These are phyloP conservation scores for Phytophthora brassicae DNA, from an alignment of 352 stramenopile species.

Conservation along the genomic window DNA sequence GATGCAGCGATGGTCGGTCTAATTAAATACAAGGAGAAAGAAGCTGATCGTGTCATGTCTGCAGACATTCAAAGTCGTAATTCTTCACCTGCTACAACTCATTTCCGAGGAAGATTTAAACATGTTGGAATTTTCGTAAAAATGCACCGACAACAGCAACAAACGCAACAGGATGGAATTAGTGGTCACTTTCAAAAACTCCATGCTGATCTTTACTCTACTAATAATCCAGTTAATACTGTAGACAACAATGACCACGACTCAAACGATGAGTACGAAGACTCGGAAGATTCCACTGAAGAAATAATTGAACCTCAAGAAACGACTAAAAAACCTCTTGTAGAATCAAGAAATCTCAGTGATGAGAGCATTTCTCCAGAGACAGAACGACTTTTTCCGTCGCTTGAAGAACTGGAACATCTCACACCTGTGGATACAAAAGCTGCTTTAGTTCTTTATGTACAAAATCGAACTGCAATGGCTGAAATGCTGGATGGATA, in stretches of 20 bases:
- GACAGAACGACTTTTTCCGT: slow-evolving; percentile 47
- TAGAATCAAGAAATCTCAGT: slow-evolving; percentile 33
- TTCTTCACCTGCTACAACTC: slow-evolving; percentile 43
- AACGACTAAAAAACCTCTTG: slow-evolving; percentile 9
- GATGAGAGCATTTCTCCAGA: slow-evolving; percentile 22
- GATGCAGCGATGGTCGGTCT: slow-evolving; percentile 57
- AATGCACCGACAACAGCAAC: slow-evolving; percentile 33
- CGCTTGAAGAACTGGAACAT: slow-evolving; percentile 48
- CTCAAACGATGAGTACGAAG: slow-evolving; percentile 15
- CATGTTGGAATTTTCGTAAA: slow-evolving; percentile 53
- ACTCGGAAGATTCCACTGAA: slow-evolving; percentile 4
- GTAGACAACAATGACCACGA: slow-evolving; percentile 18
- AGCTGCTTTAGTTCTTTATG: slow-evolving; percentile 49
- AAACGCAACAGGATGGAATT: slow-evolving; percentile 50
- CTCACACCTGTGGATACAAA: slow-evolving; percentile 66
- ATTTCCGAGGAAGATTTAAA: slow-evolving; percentile 73
- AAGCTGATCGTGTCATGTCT: slow-evolving; percentile 29
- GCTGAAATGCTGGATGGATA: slow-evolving; percentile 76
- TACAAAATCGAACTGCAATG: slow-evolving; percentile 60
- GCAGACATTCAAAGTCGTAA: slow-evolving; percentile 44
- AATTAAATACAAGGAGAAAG: slow-evolving; percentile 72
- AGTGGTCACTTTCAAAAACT: slow-evolving; percentile 66
- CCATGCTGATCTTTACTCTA: slow-evolving; percentile 43
- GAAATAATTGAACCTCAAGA: slow-evolving; percentile 17
- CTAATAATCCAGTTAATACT: background rate